Conservation (phyloP, 2,329 filamentous ascomycete species). For the Ceratocystis eucalypticola region DNA sequence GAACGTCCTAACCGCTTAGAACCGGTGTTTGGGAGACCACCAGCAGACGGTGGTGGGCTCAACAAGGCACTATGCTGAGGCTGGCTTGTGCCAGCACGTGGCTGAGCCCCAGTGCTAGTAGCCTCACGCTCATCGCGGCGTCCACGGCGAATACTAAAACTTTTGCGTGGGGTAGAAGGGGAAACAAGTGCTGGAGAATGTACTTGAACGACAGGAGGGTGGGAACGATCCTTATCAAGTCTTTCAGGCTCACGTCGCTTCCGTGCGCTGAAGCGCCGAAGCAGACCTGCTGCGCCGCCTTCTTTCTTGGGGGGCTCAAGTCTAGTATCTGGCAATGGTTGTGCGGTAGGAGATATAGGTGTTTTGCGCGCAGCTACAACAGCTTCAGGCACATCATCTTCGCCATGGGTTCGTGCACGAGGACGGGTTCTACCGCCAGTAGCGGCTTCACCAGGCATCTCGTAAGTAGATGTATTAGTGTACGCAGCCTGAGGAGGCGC, state of each 20-base stretch:
- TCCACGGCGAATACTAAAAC: slow-evolving; percentile 64
- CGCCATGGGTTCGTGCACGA: slow-evolving; percentile 81
- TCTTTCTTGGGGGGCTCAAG: slow-evolving; percentile 74
- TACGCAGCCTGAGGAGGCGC: slow-evolving; percentile 72
- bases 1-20: slow-evolving; percentile 67
- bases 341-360: slow-evolving; percentile 12
- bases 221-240: slow-evolving; percentile 49
- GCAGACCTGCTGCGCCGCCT: slow-evolving; percentile 67
- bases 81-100: slow-evolving; percentile 47
- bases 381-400: slow-evolving; percentile 71
- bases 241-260: slow-evolving; percentile 55
- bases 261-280: slow-evolving; percentile 84
- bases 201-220: slow-evolving; percentile 62
- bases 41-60: slow-evolving; percentile 54
- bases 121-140: slow-evolving; percentile 41
- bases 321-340: slow-evolving; percentile 31
- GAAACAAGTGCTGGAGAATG: slow-evolving; percentile 54
- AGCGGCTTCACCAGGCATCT: slow-evolving; percentile 78
- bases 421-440: slow-evolving; percentile 73
- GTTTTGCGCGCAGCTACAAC: slow-evolving; percentile 26
- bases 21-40: slow-evolving; percentile 40
- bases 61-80: slow-evolving; percentile 67
- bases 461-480: slow-evolving; percentile 72
- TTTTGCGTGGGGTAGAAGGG: slow-evolving; percentile 57
- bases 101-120: slow-evolving; percentile 29